Base-by-base conservation (phyloP, 257 asterid species). In the Paraleonurus japonicus region DNA sequence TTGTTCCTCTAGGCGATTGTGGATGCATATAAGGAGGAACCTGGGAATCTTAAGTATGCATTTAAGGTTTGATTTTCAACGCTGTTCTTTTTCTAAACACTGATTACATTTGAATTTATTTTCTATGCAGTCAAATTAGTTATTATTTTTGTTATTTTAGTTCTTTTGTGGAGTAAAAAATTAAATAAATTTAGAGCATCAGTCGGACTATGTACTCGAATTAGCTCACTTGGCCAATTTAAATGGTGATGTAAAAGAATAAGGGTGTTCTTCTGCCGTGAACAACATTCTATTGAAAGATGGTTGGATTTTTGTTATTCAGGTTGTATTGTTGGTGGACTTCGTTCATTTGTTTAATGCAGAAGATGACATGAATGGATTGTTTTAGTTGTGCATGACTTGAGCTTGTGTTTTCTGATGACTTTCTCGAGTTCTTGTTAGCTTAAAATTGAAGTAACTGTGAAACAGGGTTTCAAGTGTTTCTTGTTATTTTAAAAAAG, bases 11-110 rank as follows among this genome's bases (percentile, higher is more conserved):
- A 95, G 99, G 94, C 91, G 27, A 88, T 95, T 73, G 86, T 95
- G 55, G 99, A 92, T 71, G 98, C 98, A 7, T 92, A 89, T 75
- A 95, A 92, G 81, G 98, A 89, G 86, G 98, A 92, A 43, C 78
- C 89, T 35, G 98, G 92, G 70, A 92, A 92, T 87, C 86, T 82
- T 63, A 92, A 92, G 77, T 91, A 89, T 74, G 94, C 93, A 6
- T 92, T 92, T 77, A 89, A 95, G 99, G 98, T 95, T 71, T 27
- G 85, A 7, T 48, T 80, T 47, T 32, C 17, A 60, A 19, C 35
- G 17, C 37, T 65, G 7, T 43, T 68, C 23, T 27, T 22, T n/a
- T 65, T 35, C 35, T 41, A 5, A 19, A 0, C 35, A 11, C 65
- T 33, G 19, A 48, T 51, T 19, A 10, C 63, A 39, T 43, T 48